Base-by-base conservation (phyloP, 202 grass and related monocot genomes). In the Zoysia matrella region DNA sequence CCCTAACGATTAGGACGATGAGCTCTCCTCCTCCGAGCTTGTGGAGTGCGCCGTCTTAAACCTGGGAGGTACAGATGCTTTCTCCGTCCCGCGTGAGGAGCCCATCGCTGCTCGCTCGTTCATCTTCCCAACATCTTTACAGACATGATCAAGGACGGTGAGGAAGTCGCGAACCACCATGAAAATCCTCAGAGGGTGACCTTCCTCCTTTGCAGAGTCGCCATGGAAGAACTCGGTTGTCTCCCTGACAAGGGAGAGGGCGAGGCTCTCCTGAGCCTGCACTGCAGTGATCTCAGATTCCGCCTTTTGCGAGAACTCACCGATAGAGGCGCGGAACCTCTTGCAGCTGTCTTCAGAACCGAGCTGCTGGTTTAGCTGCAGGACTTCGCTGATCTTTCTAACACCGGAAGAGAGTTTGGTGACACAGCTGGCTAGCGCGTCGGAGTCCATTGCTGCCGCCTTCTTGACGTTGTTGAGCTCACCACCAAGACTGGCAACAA, bases 181-280 rank as follows among this genome's bases (percentile, higher is more conserved):
- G 91, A 99, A 99, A 69, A 99, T 90, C 71, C 96, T 99, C 62
- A 99, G 84, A 0, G 93, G 96, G 57, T 99, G 96, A 8, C 90
- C 92, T 86, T 95, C 96, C 78, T 99, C 96, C 75, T 81, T 93
- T 0, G 74, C 82, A 0, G 83, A 99, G 73, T 99, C 75, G 0
- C 96, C 96, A 3, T 99, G 96, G 71, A 99, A 99, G 78, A 95
- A 99, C 87, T 99, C 96, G 0, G 96, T 99, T 18, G 94, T 94
- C 72, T 95, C 96, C 89, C 89, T 99, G 13, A 99, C 96, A 1
- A 93, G 84, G 40, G 91, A 91, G 13, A 94, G 81, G 45, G 93
- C 92, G 0, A 95, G 85, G 22, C 81, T 91, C 89, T 99, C 96
- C 16, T 95, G 96, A 16, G 87, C 89, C 77, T 99, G 93, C 57